Conservation (phyloP, 768 basidiomycete species). For the Mycena galopus region DNA sequence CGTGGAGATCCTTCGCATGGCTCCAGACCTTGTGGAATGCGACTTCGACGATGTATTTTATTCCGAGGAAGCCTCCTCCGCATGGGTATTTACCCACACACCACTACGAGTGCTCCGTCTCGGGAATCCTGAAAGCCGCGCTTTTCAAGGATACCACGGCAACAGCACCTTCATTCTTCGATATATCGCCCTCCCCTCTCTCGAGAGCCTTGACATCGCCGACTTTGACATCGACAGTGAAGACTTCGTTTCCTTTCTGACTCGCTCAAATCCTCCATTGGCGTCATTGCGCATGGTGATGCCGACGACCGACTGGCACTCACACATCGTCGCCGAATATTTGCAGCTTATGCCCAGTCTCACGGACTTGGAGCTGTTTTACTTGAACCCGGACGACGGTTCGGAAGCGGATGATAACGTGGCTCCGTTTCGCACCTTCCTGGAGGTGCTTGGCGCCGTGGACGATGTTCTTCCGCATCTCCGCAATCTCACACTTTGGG, state of each 20-base stretch:
- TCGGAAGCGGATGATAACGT: background rate
- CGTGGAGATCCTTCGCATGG: conserved; percentile 7
- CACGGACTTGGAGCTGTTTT: background rate
- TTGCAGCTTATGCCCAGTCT: conserved; percentile 1
- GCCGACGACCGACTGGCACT: background rate
- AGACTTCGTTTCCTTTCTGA: background rate
- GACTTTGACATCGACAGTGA: background rate
- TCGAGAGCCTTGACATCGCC: background rate
- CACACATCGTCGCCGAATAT: background rate
- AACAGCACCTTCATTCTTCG: background rate
- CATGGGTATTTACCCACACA: background rate
- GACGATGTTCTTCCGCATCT: conserved; percentile 2
- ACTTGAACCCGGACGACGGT: background rate
- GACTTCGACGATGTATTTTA: background rate
- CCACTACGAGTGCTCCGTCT: background rate
- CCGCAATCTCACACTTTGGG: background rate
- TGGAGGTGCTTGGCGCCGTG: background rate
- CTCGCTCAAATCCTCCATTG: background rate
- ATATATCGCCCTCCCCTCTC: background rate
- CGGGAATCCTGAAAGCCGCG: background rate
- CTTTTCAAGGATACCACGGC: background rate
- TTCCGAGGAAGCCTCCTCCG: background rate
- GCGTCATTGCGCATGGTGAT: background rate
- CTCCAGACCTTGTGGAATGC: conserved; percentile 5
- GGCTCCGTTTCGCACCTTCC: background rate